Evolutionary conservation across 805 yeast species (phyloP).

Genomic region (Kregervanrija pseudodelftensis): DNA sequence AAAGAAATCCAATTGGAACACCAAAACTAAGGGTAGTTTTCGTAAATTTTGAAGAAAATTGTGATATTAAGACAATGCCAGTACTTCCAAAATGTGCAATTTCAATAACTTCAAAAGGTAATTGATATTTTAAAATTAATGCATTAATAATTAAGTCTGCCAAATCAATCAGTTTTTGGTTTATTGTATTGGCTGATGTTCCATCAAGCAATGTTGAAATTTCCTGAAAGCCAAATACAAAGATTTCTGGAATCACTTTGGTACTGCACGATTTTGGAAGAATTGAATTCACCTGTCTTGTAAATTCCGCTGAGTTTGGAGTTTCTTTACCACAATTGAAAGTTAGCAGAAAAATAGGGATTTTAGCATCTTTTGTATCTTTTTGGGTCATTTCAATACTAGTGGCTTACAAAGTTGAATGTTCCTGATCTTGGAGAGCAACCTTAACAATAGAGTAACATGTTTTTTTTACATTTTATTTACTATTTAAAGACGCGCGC

Average conservation of each 20-base stretch:
- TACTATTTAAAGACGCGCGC: too few species aligned
- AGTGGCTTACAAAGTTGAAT: not conserved
- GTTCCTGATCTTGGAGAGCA: not conserved
- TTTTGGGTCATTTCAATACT: not conserved
- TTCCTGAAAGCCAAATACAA: slow-evolving; percentile 65
- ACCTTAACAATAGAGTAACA: too few species aligned
- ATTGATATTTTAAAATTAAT: slow-evolving; percentile 29
- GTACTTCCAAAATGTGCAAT: slow-evolving; percentile 48
- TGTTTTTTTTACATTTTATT: too few species aligned
- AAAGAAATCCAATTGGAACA: slow-evolving; percentile 48
- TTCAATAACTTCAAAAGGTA: slow-evolving; percentile 35
- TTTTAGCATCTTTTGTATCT: not conserved
- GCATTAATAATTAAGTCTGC: slow-evolving; percentile 30
- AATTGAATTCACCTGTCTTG: slow-evolving; percentile 19
- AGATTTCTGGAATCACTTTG: slow-evolving; percentile 33
- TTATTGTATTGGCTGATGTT: slow-evolving; percentile 33
- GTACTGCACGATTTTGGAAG: slow-evolving; percentile 3
- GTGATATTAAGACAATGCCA: slow-evolving; percentile 45
- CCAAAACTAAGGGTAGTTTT: slow-evolving; percentile 18
- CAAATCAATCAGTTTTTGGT: slow-evolving; percentile 30
- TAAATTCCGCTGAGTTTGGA: slow-evolving; percentile 30
- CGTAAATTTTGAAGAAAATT: slow-evolving; percentile 24
- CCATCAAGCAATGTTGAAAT: slow-evolving; percentile 51
- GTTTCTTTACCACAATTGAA: slow-evolving; percentile 50
- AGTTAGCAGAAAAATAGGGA: slow-evolving; percentile 28